A percentile compares a stretch with the other conserved stretches of the same genome.
phyloP scores from a whole-genome alignment of 306 rosid genomes.

The Castanospermum australe region DNA sequence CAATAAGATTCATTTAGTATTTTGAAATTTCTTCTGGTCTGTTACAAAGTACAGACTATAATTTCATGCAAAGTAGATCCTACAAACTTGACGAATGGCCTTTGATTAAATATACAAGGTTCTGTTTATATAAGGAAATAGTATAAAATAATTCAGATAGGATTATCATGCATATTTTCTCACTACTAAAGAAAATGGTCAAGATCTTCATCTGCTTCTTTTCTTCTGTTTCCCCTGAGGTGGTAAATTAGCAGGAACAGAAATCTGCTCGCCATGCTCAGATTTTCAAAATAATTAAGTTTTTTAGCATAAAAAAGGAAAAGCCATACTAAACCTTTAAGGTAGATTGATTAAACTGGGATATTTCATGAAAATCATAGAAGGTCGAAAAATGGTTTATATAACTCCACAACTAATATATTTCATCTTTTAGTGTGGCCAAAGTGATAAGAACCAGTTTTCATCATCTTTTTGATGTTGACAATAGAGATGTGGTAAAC shows the following conservation, averaged over 20 bases:
- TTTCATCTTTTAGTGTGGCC: not conserved
- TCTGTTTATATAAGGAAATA: not conserved
- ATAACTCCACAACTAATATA: not conserved
- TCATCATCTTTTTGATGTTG: not conserved
- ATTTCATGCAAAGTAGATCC: constrained; percentile 23
- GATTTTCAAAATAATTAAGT: not conserved
- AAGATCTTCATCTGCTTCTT: constrained; percentile 1
- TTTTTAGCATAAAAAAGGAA: not conserved
- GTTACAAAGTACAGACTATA: constrained; percentile 5
- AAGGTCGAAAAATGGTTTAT: not conserved
- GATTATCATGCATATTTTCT: constrained; percentile 9
- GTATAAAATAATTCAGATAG: not conserved
- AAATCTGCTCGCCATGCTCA: constrained; percentile 1
- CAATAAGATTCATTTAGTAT: constrained; percentile 16
- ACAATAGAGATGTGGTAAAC: not conserved
- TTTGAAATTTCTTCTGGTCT: not conserved
- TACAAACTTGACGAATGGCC: not conserved
- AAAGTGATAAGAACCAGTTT: not conserved
- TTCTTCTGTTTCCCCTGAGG: constrained; percentile 15
- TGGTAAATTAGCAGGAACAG: not conserved
- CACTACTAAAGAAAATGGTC: constrained; percentile 1
- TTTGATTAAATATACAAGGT: not conserved
- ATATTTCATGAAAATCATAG: not conserved
- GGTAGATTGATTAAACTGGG: not conserved
- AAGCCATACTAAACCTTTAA: not conserved